Percentiles rank a stretch among this genome's conserved stretches.
Conservation (phyloP, 805 yeast genomes). For the Komagataella populi region DNA sequence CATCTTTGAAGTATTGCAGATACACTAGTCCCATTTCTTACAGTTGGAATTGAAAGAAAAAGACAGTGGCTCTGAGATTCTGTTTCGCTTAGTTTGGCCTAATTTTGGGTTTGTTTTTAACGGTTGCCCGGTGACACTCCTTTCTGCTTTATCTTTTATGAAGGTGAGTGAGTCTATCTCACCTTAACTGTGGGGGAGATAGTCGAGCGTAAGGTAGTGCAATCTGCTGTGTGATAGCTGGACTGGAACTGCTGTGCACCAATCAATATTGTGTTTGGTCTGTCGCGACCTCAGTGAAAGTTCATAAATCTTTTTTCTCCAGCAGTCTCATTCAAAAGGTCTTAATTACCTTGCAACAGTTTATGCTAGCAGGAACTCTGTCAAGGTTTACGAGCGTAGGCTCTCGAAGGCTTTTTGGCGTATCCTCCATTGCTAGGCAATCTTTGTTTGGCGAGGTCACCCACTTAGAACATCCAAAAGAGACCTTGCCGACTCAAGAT, state of each 20-base stretch:
- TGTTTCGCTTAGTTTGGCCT: background rate
- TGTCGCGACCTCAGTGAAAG: background rate
- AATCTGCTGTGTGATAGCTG: background rate
- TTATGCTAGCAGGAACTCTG: background rate
- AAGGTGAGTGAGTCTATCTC: background rate
- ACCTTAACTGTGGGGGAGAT: background rate
- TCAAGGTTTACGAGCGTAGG: background rate
- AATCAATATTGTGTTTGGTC: background rate
- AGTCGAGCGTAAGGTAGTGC: background rate
- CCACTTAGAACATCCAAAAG: background rate
- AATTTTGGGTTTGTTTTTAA: background rate
- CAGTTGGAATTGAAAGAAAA: background rate
- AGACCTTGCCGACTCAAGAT: background rate
- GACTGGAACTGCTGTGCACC: background rate
- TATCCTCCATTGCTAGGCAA: background rate
- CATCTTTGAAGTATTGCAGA: background rate
- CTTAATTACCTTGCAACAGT: background rate
- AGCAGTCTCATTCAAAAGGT: background rate
- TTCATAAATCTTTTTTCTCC: background rate
- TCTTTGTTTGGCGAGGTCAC: background rate
- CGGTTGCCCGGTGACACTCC: background rate
- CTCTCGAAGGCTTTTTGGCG: background rate
- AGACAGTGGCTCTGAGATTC: background rate
- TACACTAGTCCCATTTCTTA: conserved; percentile 1
- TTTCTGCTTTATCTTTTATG: background rate